These are phyloP conservation scores for Phallus indusiatus DNA, from an alignment of 768 basidiomycete genomes.

Conservation along the genomic window DNA sequence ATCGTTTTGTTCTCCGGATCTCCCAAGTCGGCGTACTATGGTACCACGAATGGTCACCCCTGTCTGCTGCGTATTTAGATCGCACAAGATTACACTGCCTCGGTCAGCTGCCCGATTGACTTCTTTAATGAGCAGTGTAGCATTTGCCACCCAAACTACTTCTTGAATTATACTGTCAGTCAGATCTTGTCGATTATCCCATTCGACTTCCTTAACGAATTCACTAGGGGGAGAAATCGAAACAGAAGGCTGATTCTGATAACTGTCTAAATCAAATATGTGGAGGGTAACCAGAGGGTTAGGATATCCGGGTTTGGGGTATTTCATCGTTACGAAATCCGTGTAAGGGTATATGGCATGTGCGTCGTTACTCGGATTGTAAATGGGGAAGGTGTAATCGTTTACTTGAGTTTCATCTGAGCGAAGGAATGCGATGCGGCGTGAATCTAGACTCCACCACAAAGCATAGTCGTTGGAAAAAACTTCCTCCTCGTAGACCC, in stretches of 20 bases:
- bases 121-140: slow-evolving; percentile 73
- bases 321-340: slow-evolving; percentile 49
- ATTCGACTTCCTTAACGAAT: slow-evolving; percentile 49
- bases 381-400: slow-evolving; percentile 82
- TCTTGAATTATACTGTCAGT: slow-evolving; percentile 69
- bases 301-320: slow-evolving; percentile 83
- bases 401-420: slow-evolving; percentile 86
- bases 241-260: slow-evolving; percentile 25
- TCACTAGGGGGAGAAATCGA: slow-evolving; percentile 17
- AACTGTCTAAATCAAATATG: slow-evolving; percentile 67
- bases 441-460: slow-evolving; percentile 77
- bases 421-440: slow-evolving; percentile 66
- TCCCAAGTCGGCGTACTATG: slow-evolving; percentile 71
- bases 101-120: slow-evolving; percentile 75
- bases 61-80: slow-evolving; percentile 19
- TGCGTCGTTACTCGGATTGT: slow-evolving; percentile 73
- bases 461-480: slow-evolving; percentile 62
- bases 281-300: slow-evolving; percentile 82
- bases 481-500: slow-evolving; percentile 96
- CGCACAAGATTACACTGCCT: slow-evolving; percentile 73
- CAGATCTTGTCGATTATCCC: slow-evolving; percentile 48
- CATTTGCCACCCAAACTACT: slow-evolving; percentile 79
- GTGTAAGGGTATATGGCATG: slow-evolving; percentile 74
- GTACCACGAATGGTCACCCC: slow-evolving; percentile 26
- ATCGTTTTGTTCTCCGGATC: slow-evolving; percentile 79